These are phyloP conservation scores for Lolium perenne DNA, from an alignment of 176 grass and related monocot species.

Conservation along the genomic window DNA sequence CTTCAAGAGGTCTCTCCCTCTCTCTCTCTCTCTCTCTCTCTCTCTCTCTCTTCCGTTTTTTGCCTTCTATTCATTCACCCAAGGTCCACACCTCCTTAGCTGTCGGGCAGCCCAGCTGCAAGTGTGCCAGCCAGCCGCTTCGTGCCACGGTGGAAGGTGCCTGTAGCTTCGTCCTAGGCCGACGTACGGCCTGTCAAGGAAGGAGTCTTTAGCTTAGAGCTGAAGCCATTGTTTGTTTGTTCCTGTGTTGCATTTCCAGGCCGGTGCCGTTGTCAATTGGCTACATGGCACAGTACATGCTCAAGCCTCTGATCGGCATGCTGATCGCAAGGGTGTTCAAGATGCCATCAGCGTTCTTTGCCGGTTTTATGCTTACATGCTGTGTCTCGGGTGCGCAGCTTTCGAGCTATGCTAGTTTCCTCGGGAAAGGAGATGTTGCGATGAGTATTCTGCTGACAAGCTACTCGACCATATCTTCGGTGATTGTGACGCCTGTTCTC, in stretches of 20 bases:
- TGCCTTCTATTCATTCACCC: background rate
- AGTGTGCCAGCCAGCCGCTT: background rate
- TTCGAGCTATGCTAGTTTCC: slow-evolving; percentile 91
- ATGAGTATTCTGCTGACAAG: slow-evolving; percentile 94
- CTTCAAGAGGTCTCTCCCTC: slow-evolving; percentile 62
- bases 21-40: background rate
- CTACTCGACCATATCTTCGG: slow-evolving; percentile 88
- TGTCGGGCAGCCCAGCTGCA: background rate
- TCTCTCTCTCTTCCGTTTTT: background rate
- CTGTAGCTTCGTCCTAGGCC: no score
- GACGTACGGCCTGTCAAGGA: no score
- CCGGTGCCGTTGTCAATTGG: slow-evolving; percentile 75
- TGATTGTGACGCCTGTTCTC: slow-evolving; percentile 81
- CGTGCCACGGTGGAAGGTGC: no score
- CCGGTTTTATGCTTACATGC: slow-evolving; percentile 88
- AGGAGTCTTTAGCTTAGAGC: background rate
- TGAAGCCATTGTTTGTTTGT: slow-evolving; percentile 28
- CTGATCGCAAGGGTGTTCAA: slow-evolving; percentile 75
- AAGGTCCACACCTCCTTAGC: background rate
- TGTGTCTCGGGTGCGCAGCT: slow-evolving; percentile 86
- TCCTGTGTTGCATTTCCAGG: slow-evolving; percentile 55
- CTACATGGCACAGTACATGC: slow-evolving; percentile 73
- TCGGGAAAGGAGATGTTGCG: slow-evolving; percentile 90
- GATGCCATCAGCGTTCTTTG: slow-evolving; percentile 70
- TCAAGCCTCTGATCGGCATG: slow-evolving; percentile 79